Percentiles rank a stretch among this genome's conserved stretches.
Conservation (phyloP, 345 rosid species). For the rapeseed (Brassica napus) region DNA sequence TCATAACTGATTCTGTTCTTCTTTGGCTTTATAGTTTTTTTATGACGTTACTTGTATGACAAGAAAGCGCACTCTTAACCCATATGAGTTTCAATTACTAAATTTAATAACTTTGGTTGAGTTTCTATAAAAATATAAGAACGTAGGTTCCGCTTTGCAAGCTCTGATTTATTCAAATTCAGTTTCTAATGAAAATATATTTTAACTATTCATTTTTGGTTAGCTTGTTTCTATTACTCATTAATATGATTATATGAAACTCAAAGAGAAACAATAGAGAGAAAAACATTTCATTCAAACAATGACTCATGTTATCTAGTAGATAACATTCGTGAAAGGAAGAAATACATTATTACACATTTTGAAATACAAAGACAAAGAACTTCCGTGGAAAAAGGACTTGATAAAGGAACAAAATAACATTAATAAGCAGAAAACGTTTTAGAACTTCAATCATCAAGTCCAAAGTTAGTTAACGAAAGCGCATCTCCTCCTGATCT, state of each 20-base stretch:
- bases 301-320: not conserved
- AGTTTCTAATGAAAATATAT: not conserved
- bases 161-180: not conserved
- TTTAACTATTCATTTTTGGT: not conserved
- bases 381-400: not conserved
- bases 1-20: too few species aligned
- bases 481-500: not conserved
- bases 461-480: not conserved
- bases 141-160: not conserved
- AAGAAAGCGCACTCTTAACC: not conserved
- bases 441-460: not conserved
- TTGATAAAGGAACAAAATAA: not conserved
- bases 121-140: not conserved
- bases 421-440: not conserved
- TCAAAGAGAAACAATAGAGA: not conserved
- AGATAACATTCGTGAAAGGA: not conserved
- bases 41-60: not conserved
- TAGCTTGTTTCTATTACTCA: not conserved
- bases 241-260: not conserved
- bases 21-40: too few species aligned
- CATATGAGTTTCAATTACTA: not conserved
- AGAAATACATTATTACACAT: not conserved
- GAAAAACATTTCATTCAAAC: not conserved
- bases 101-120: not conserved
- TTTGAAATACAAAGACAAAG: not conserved